A percentile compares a stretch with the other conserved stretches of the same genome.
Conservation (phyloP, 1,139 yeast species). For the Taphrina sp. region DNA sequence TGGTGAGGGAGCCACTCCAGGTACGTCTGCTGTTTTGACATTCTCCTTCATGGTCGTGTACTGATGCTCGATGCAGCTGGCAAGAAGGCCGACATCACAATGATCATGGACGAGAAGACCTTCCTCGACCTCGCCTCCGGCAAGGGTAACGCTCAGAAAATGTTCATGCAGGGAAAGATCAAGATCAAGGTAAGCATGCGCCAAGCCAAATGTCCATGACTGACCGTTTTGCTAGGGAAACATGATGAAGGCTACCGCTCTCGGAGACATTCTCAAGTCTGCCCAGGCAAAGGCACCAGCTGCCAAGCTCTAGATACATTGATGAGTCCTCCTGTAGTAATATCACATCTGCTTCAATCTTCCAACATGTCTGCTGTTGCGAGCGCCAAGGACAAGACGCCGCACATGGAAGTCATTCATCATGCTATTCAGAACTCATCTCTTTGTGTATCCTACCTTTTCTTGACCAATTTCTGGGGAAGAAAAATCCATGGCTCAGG, state of each 20-base stretch:
- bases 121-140: conserved; percentile 69
- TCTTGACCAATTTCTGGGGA: too few relatives aligned
- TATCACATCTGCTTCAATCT: too few relatives aligned
- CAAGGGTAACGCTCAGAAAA: conserved; percentile 77
- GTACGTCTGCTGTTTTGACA: neutral
- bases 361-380: too few relatives aligned
- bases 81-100: conserved; percentile 62
- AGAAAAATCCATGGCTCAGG: too few relatives aligned
- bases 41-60: neutral
- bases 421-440: too few relatives aligned
- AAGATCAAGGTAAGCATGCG: conserved; percentile 50
- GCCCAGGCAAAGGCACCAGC: conserved; percentile 17
- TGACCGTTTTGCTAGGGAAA: too few relatives aligned
- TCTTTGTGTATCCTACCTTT: too few relatives aligned
- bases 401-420: too few relatives aligned
- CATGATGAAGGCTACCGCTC: conserved; percentile 33
- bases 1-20: conserved; percentile 48
- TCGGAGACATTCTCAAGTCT: conserved; percentile 31
- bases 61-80: conserved; percentile 41
- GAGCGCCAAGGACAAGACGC: too few relatives aligned
- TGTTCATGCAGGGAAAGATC: conserved; percentile 77
- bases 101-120: conserved; percentile 57
- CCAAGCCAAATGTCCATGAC: too few relatives aligned
- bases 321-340: too few relatives aligned
- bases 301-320: conserved; percentile 30